Percentiles rank a stretch among this genome's conserved stretches.
phyloP scores from a whole-genome alignment of 139 green algal species.

The Tetradesmus lagerheimii region DNA sequence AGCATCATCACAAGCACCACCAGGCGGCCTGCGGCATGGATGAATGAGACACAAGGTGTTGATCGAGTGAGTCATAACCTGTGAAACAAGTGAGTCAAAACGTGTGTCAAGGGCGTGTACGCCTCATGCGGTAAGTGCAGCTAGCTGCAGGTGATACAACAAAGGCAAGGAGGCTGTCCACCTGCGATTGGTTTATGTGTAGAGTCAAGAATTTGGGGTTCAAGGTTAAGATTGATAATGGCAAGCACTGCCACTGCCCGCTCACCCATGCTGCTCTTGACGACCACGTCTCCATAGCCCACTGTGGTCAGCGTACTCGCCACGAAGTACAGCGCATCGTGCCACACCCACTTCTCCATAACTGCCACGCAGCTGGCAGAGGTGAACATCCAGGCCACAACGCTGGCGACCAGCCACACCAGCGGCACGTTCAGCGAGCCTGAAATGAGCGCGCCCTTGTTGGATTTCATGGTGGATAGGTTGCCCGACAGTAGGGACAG shows the following conservation, averaged over 20 bases:
- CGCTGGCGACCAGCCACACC: conserved; percentile 73
- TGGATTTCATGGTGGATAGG: conserved; percentile 65
- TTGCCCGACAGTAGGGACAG: conserved; percentile 77
- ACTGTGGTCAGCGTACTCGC: conserved; percentile 81
- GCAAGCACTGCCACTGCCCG: neutral
- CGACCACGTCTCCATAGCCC: conserved; percentile 83
- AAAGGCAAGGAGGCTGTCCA: too few relatives aligned
- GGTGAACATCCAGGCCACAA: conserved; percentile 54
- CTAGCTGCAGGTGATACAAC: too few relatives aligned
- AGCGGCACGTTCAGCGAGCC: conserved; percentile 78
- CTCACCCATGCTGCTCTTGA: conserved; percentile 55
- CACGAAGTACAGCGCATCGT: conserved; percentile 88
- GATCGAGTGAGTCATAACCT: too few relatives aligned
- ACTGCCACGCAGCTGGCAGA: conserved; percentile 55
- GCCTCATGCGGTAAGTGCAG: too few relatives aligned
- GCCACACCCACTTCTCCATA: conserved; percentile 81
- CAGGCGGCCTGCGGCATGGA: too few relatives aligned
- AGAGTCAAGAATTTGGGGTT: too few relatives aligned
- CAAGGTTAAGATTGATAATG: too few relatives aligned
- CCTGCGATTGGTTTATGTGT: too few relatives aligned
- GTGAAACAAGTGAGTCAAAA: too few relatives aligned
- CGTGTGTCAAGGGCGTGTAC: too few relatives aligned
- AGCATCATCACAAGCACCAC: too few relatives aligned
- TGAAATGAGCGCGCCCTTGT: conserved; percentile 61
- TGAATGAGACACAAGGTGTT: too few relatives aligned